phyloP scores from a whole-genome alignment of 2,329 filamentous ascomycete species.

The Epichloe typhina region DNA sequence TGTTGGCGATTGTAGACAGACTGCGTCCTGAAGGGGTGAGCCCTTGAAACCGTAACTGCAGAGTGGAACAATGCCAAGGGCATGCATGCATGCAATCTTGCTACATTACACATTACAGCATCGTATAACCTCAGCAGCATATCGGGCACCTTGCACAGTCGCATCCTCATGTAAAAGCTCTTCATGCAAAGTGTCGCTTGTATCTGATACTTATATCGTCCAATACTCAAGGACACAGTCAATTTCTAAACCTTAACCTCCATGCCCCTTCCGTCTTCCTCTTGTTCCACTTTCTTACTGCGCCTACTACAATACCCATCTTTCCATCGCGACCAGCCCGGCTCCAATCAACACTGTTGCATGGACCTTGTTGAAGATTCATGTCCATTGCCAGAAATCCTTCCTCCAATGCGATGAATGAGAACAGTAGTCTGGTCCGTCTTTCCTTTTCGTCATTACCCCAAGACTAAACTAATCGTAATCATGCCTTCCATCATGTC shows the following conservation, averaged over 20 bases:
- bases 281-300: background rate
- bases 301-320: constrained; percentile 1
- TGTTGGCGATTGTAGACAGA: too few species aligned
- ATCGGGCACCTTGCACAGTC: too few species aligned
- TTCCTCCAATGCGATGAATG: background rate
- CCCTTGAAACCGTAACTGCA: too few species aligned
- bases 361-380: background rate
- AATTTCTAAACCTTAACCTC: constrained; percentile 3
- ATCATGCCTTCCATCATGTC: constrained; percentile 11
- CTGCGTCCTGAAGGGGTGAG: too few species aligned
- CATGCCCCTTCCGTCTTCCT: background rate
- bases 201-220: constrained; percentile 1
- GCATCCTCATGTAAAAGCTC: too few species aligned
- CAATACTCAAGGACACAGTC: background rate
- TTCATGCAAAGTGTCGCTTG: background rate
- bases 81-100: too few species aligned
- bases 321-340: background rate
- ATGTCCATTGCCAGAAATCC: background rate
- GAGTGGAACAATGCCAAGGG: too few species aligned
- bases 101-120: too few species aligned
- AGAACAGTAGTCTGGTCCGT: constrained; percentile 7
- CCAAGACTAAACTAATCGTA: background rate
- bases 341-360: background rate
- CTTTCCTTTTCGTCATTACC: constrained; percentile 13
- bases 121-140: too few species aligned